Evolutionary conservation across 306 rosid species (phyloP).

Genomic region (Vachellia collinsii): DNA sequence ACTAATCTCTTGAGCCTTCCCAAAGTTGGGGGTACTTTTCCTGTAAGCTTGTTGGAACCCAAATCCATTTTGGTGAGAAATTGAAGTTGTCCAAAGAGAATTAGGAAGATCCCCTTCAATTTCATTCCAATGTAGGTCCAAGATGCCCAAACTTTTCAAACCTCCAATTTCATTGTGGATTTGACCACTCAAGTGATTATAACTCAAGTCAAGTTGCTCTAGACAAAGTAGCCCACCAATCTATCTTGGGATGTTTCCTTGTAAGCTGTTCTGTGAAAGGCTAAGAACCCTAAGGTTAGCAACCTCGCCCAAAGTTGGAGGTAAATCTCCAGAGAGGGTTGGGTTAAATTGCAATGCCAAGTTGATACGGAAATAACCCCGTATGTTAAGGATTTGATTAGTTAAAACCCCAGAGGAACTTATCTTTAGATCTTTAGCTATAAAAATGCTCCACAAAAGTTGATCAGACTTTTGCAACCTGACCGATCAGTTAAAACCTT

Average conservation of each 20-base stretch:
- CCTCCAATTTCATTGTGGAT: slow-evolving; percentile 61
- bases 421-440: no score
- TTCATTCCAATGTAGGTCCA: slow-evolving; percentile 64
- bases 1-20: slow-evolving; percentile 57
- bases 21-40: slow-evolving; percentile 48
- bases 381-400: no score
- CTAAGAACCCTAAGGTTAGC: slow-evolving; percentile 53
- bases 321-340: slow-evolving; percentile 55
- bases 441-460: no score
- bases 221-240: slow-evolving; percentile 50
- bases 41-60: slow-evolving; percentile 54
- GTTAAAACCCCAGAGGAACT: no score
- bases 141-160: slow-evolving; percentile 51
- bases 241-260: slow-evolving; percentile 51
- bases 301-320: slow-evolving; percentile 44
- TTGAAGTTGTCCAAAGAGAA: slow-evolving; percentile 48
- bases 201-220: slow-evolving; percentile 70
- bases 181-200: slow-evolving; percentile 61
- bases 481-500: no score
- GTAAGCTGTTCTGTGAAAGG: slow-evolving; percentile 61
- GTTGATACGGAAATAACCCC: no score
- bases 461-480: no score
- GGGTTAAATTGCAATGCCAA: slow-evolving; percentile 64
- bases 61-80: slow-evolving; percentile 65
- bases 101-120: slow-evolving; percentile 52